Base-by-base conservation (phyloP, 108 stramenopile species). In the Aurantiochytrium sp. region DNA sequence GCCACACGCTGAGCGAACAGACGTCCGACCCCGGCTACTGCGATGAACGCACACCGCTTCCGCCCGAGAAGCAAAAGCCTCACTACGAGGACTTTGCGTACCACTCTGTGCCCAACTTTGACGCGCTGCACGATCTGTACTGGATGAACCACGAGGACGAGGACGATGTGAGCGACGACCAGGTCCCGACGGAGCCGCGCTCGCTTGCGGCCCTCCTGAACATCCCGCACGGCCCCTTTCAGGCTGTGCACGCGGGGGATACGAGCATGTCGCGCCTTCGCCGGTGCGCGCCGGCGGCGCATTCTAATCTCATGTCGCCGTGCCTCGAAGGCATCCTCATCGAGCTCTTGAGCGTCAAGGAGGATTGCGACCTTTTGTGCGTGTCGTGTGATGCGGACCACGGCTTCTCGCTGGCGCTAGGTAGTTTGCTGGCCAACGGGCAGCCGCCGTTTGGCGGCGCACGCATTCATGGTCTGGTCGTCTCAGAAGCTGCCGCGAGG, bases 141-240 rank as follows among this genome's bases (percentile, higher is more conserved):
- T 81, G 73, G 73, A 81, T 81, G 73, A 81, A 81, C 32, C 73
- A 81, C 73, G 73, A 81, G 12, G 45, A 24, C 45, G 42, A 41
- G 6, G 59, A 65, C 34, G 73, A 81, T 48, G 2, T 81, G 39
- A 81, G 45, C 73, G 73, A 81, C 12, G 73, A 81, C 24, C 73
- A 81, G 2, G 73, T 81, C 27, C 73, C 73, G 6, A 48, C 73
- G 27, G 73, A 81, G 45, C 73, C 73, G 73, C 73, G 73, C n/a
- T 30, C 73, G 21, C 73, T 81, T 24, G 73, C 73, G n/a, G 73
- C 73, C 10, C 45, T 81, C 12, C 73, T 81, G 2, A 81, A 81
- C 24, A 17, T 81, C 19, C 73, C 73, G 30, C 24, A 1, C 45
- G 45, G 27, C 0, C 42, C 73, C 27, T 81, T 81, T 48, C 21